Conservation (phyloP, 2,329 filamentous ascomycete genomes). For the Teratosphaeria zuluensis region DNA sequence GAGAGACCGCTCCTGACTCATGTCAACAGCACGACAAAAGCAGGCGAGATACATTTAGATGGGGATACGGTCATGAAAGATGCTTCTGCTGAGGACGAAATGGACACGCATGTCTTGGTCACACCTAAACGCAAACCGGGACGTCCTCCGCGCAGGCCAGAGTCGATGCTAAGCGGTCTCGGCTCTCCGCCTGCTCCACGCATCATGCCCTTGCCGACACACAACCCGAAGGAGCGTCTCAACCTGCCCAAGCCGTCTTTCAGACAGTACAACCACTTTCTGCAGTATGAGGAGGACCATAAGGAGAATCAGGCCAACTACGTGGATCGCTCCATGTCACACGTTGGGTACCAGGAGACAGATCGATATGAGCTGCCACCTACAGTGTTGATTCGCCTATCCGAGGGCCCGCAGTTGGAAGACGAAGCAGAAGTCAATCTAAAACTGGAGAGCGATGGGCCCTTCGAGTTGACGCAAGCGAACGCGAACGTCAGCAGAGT, state of each 20-base stretch:
- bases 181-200: constrained; percentile 52
- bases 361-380: constrained; percentile 78
- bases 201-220: constrained; percentile 66
- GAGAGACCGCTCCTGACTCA: constrained; percentile 33
- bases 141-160: constrained; percentile 53
- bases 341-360: constrained; percentile 90
- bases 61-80: constrained; percentile 14
- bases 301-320: constrained; percentile 73
- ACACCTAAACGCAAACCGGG: constrained; percentile 49
- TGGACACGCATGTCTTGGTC: constrained; percentile 1
- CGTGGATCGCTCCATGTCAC: constrained; percentile 92
- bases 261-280: constrained; percentile 67
- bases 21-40: constrained; percentile 8
- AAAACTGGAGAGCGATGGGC: constrained; percentile 46
- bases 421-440: constrained; percentile 48
- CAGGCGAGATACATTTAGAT: constrained; percentile 9
- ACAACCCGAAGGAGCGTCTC: constrained; percentile 69
- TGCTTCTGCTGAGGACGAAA: constrained; percentile 9
- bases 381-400: constrained; percentile 55
- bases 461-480: constrained; percentile 42
- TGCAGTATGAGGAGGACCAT: constrained; percentile 72
- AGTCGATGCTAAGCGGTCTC: constrained; percentile 51
- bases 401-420: constrained; percentile 54
- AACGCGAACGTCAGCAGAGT: constrained; percentile 60
- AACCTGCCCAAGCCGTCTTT: constrained; percentile 69